Evolutionary conservation across 257 asterid genomes (phyloP), one percentile per base, ranked within the genome.

Genomic region (Solanum peruvianum): DNA sequence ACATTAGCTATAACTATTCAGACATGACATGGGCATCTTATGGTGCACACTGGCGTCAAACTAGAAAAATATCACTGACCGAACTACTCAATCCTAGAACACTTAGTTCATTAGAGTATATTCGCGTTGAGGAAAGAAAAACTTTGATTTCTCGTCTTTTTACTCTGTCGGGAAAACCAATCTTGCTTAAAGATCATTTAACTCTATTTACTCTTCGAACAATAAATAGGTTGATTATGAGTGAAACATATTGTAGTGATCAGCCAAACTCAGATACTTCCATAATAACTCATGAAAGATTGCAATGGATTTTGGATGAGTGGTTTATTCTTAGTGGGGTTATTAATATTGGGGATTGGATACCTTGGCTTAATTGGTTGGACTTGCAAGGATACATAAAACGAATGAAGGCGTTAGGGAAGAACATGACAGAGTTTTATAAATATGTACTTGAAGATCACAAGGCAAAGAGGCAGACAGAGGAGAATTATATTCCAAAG

Each of bases 121-220:
- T 67, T 6, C 39, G 75, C 29, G 0, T 67, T 27, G 75, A 67
- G 39, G 75, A 67, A 67, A 3, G 39, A 1, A 39, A 0, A 11
- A 49, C 18, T 42, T 82, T 92, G 6, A 25, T 88, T 9, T 84
- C 91, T 1, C 70, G 87, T 12, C 83, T 91, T 10, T 39, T 33
- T 2, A 25, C 90, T 44, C 84, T 14, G 6, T 81, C 86, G 0
- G 92, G 90, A 9, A 86, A 89, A 29, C 90, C 86, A 0, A 20
- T 91, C n/a, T 29, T 86, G 12, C 86, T 92, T 5, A 87, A 84
- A 69, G 82, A 90, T 0, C 91, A 92, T 45, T 13, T 92, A 27
- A 4, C n/a, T 10, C 81, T 10, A 14, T 87, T 81, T 31, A 52
- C 89, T 5, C 82, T 91, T 2, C n/a, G 42, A 0, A 70, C 42